These are phyloP conservation scores for Tolypocladium album DNA, from an alignment of 2,329 filamentous ascomycete species.

Conservation along the genomic window DNA sequence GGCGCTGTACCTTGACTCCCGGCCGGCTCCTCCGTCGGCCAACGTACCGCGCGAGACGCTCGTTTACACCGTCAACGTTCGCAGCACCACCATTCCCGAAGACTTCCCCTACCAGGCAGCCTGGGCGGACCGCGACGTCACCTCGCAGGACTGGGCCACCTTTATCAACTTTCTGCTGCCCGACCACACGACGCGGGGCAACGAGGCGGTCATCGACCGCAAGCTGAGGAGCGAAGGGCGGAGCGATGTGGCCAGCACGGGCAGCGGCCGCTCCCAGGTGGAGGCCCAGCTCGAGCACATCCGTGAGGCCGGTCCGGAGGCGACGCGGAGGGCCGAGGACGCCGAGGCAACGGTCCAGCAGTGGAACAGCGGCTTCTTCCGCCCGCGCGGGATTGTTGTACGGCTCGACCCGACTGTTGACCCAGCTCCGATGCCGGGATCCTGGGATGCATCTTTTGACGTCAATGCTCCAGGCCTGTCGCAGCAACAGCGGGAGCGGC, in stretches of 20 bases:
- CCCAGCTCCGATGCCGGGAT: constrained; percentile 13
- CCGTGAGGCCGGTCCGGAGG: constrained; percentile 11
- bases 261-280: constrained; percentile 16
- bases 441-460: constrained; percentile 13
- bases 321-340: constrained; percentile 14
- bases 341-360: constrained; percentile 33
- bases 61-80: constrained; percentile 23
- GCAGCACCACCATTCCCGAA: constrained; percentile 23
- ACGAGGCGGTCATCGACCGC: constrained; percentile 35
- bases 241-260: constrained; percentile 12
- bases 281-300: constrained; percentile 31
- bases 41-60: constrained; percentile 11
- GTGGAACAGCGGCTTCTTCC: constrained; percentile 49
- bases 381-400: constrained; percentile 35
- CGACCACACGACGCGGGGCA: constrained; percentile 29
- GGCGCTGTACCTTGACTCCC: constrained; percentile 33
- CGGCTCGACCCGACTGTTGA: constrained; percentile 13
- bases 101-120: constrained; percentile 32
- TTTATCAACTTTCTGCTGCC: constrained; percentile 48
- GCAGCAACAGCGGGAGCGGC: constrained; percentile 1
- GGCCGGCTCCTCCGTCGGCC: constrained; percentile 20
- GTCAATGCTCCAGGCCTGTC: background rate
- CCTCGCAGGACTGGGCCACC: constrained; percentile 44
- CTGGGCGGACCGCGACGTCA: constrained; percentile 32
- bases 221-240: constrained; percentile 33